Evolutionary conservation across 73 alveolate species (phyloP), one percentile per base, ranked within the genome.

Genomic region (Stentor roeselii): DNA sequence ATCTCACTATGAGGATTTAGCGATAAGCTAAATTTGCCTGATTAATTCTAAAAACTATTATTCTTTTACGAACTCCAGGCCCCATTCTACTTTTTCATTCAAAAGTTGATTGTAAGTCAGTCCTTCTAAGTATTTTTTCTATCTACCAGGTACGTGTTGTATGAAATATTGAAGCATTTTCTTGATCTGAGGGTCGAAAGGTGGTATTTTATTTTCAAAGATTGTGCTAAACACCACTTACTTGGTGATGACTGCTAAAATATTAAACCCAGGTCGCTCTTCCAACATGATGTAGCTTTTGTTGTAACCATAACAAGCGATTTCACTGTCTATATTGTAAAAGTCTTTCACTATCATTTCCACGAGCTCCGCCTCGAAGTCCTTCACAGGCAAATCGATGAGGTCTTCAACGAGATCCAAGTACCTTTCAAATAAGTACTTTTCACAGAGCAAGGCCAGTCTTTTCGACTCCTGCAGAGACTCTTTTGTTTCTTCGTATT

Each of bases 21-120:
- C n/a, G n/a, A n/a, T n/a, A n/a, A n/a, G n/a, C n/a, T n/a, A n/a
- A n/a, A n/a, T n/a, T n/a, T n/a, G n/a, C n/a, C n/a, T n/a, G n/a
- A n/a, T n/a, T n/a, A 50, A 50, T 50, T 50, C 21, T 11, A 11
- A 50, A 50, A 50, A 50, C 67, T 50, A 50, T 50, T 50, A 50
- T 21, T 50, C 21, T 50, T 50, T 21, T 50, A 50, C 6, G 21
- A 50, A 50, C 30, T 50, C 67, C 6, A 67, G 37, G 14, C 80
- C 80, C 80, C 80, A 67, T 27, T n/a, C 21, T n/a, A 67, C 34
- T 67, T 67, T 67, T 67, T 67, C 80, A 67, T n/a, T 67, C 21
- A 34, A 27, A 67, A 67, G 37, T 40, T n/a, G 37, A 67, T 67
- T 15, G 34, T 67, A 67, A 27, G 80, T 30, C 37, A 67, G 34